Evolutionary conservation across 768 basidiomycete species (phyloP).

Genomic region (Arthromyces matolae): DNA sequence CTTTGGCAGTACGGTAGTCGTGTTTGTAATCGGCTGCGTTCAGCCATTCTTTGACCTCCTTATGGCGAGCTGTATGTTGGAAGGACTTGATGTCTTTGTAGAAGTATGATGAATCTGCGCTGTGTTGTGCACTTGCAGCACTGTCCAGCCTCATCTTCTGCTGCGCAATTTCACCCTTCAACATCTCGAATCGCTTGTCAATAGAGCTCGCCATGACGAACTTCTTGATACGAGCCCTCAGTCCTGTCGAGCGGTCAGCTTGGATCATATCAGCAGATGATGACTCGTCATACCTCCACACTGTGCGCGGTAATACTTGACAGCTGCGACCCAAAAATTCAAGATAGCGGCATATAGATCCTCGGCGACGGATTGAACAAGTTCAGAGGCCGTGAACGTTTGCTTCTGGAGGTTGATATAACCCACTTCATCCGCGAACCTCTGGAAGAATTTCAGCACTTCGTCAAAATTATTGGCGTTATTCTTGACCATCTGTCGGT

Average conservation of each 20-base stretch:
- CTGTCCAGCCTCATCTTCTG: background rate
- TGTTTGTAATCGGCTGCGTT: slow-evolving; percentile 3
- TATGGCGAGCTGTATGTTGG: background rate
- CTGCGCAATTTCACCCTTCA: background rate
- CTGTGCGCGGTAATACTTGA: slow-evolving; percentile 5
- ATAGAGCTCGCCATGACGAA: background rate
- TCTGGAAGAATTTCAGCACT: slow-evolving; percentile 2
- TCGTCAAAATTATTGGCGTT: background rate
- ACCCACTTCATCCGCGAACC: slow-evolving; percentile 7
- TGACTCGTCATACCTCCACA: background rate
- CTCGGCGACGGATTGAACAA: slow-evolving; percentile 5
- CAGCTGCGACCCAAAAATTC: slow-evolving; percentile 9
- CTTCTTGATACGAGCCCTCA: background rate
- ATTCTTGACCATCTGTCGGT: slow-evolving; percentile 2
- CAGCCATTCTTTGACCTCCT: slow-evolving; percentile 4
- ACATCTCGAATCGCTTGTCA: background rate
- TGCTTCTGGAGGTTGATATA: background rate
- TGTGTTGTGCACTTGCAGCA: background rate
- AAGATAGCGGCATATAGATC: slow-evolving; percentile 6
- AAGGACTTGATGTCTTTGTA: background rate
- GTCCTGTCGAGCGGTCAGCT: background rate
- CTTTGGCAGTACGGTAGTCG: slow-evolving; percentile 2
- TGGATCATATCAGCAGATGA: background rate
- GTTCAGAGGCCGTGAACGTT: background rate
- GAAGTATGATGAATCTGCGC: background rate